Percentiles rank a stretch among this genome's conserved stretches.
phyloP scores from a whole-genome alignment of 768 basidiomycete species.

The Nevesoporus exiguus region DNA sequence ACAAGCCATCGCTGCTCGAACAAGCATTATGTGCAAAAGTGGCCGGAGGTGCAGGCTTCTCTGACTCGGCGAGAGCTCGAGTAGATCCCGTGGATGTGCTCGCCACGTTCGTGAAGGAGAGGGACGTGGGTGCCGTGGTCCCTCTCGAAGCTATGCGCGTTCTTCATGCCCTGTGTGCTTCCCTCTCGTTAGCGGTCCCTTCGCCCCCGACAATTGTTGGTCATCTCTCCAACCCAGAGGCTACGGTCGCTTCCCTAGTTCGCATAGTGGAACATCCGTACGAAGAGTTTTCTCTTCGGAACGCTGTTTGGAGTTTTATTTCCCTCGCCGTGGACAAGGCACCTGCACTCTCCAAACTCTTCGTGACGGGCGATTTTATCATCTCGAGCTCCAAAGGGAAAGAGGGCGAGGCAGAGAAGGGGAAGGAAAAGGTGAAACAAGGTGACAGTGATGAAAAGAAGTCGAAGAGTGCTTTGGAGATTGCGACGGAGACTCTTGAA shows the following conservation, averaged over 20 bases:
- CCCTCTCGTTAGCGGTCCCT: constrained; percentile 56
- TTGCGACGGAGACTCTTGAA: constrained; percentile 62
- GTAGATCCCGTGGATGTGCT: constrained; percentile 75
- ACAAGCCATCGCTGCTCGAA: constrained; percentile 66
- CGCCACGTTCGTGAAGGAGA: constrained; percentile 61
- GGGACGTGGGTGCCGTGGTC: constrained; percentile 56
- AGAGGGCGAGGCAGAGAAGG: constrained; percentile 30
- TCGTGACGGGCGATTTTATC: constrained; percentile 72
- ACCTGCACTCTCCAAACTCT: constrained; percentile 77
- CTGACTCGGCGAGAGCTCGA: constrained; percentile 45
- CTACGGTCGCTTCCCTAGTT: constrained; percentile 62
- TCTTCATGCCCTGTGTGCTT: constrained; percentile 63
- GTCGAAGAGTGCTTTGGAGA: constrained; percentile 56
- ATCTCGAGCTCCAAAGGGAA: constrained; percentile 43
- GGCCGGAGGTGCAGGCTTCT: constrained; percentile 44
- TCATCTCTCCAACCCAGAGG: constrained; percentile 75
- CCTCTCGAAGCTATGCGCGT: constrained; percentile 66
- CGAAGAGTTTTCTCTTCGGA: constrained; percentile 68
- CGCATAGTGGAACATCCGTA: constrained; percentile 76
- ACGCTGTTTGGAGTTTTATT: constrained; percentile 82
- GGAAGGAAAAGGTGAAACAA: constrained; percentile 12
- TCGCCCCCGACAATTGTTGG: constrained; percentile 72
- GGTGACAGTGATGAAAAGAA: constrained; percentile 30
- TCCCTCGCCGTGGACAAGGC: constrained; percentile 79
- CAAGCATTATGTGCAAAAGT: constrained; percentile 68